Conservation (phyloP, 495 filamentous ascomycete genomes). For the Neurospora africana region DNA sequence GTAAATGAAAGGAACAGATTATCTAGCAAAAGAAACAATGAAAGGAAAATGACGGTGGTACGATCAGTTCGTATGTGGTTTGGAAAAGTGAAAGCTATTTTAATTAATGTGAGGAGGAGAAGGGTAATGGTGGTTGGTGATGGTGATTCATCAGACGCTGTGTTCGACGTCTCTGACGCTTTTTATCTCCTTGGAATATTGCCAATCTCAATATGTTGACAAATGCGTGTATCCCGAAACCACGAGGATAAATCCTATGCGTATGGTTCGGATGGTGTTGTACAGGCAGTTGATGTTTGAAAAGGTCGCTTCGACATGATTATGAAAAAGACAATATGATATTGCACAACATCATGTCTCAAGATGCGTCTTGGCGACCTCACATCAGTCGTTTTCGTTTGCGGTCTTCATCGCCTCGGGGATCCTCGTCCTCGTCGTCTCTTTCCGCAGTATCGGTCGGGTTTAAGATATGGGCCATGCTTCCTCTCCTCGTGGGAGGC, state of each 20-base stretch:
- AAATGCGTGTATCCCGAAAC: not conserved
- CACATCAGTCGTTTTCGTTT: slow-evolving; percentile 65
- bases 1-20: not conserved
- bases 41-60: not conserved
- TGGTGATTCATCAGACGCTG: not conserved
- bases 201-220: not conserved
- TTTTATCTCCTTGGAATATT: not conserved
- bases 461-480: slow-evolving; percentile 63
- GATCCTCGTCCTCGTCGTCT: slow-evolving; percentile 36
- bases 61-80: not conserved
- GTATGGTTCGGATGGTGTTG: not conserved
- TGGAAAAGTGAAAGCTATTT: not conserved
- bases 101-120: not conserved
- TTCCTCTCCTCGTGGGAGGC: slow-evolving; percentile 46
- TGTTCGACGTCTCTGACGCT: not conserved
- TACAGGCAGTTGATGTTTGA: not conserved
- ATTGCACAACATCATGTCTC: too few species aligned
- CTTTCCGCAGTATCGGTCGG: slow-evolving; percentile 41
- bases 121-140: not conserved
- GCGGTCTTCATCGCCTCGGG: slow-evolving; percentile 48
- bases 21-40: not conserved
- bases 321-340: too few species aligned
- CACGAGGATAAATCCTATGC: not conserved
- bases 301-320: too few species aligned
- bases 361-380: slow-evolving; percentile 2